Percentiles rank a stretch among this genome's conserved stretches.
Conservation (phyloP, 208 protist species). For the Trichomonas vaginalis region DNA sequence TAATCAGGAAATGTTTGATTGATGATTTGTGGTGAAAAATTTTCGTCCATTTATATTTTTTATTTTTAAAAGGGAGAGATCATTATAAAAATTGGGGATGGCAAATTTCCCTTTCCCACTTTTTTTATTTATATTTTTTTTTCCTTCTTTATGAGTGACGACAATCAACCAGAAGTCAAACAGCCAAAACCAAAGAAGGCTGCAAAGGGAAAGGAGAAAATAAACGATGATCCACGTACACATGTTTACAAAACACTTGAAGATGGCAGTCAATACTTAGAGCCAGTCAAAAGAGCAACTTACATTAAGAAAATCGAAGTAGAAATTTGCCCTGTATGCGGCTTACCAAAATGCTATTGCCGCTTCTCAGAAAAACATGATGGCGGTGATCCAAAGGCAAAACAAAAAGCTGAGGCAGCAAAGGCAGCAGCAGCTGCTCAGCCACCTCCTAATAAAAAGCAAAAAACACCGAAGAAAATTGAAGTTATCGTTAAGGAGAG, state of each 20-base stretch:
- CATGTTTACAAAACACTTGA: neutral
- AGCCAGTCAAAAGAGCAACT: neutral
- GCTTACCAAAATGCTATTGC: neutral
- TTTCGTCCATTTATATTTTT: no score
- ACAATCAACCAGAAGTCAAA: neutral
- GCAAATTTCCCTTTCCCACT: no score
- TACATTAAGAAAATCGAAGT: neutral
- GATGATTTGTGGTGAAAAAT: no score
- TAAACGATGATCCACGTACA: neutral
- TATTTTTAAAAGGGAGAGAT: no score
- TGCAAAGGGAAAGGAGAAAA: neutral
- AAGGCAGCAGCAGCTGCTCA: neutral
- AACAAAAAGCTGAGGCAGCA: neutral
- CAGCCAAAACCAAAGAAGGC: neutral
- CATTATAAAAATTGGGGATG: no score
- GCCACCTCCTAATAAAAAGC: neutral
- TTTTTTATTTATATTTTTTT: no score
- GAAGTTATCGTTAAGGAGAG: neutral
- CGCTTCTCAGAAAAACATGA: neutral
- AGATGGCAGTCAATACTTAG: neutral
- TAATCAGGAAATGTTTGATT: neutral
- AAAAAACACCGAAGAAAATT: neutral
- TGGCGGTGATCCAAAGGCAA: no score
- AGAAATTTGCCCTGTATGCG: neutral
- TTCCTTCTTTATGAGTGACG: no score